Evolutionary conservation across 768 basidiomycete species (phyloP), one percentile per base, ranked within the genome.

Genomic region (Macrolepiota fuliginosa): DNA sequence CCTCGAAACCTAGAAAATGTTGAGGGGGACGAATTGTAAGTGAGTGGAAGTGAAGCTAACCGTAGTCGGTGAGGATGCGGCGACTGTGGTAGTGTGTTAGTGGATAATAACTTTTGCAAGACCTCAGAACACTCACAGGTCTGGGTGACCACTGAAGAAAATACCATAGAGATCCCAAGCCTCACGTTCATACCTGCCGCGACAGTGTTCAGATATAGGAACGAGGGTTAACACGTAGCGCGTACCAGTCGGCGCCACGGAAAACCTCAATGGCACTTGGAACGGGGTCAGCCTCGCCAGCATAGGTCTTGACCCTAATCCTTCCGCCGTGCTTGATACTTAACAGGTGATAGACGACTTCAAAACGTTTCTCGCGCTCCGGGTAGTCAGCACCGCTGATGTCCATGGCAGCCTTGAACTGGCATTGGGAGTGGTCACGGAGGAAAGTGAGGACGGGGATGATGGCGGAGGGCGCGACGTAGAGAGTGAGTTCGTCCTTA

Each of bases 151-250:
- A 63, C 86, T 86, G 81, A 99, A 99, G 82, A 94, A 97, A 51
- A 99, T 91, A 49, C 97, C 97, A 71, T 81, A 99, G 75, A 99
- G 83, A 77, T 99, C 97, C 96, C 96, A 99, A 29, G 92, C 89
- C 75, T 99, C 97, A 62, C 97, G 83, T 76, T 99, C 97, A 73
- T 97, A 98, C 91, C 91, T 92, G 62, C 25, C 39, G 27, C 52
- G 42, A 54, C 52, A 3, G 10, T 46, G 54, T 58, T 35, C 32
- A 29, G 56, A 45, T 54, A 29, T 13, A 19, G 4, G 36, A n/a
- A 15, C 36, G 25, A 19, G 45, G 4, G 50, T 27, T 47, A 51
- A 62, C 55, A 59, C 39, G 53, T 40, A 12, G 45, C 27, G 37
- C 83, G 50, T 70, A 91, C 97, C 97, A 99, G 70, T 99, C 93